phyloP scores from a whole-genome alignment of 495 filamentous ascomycete species.

The Penicillium salamii region DNA sequence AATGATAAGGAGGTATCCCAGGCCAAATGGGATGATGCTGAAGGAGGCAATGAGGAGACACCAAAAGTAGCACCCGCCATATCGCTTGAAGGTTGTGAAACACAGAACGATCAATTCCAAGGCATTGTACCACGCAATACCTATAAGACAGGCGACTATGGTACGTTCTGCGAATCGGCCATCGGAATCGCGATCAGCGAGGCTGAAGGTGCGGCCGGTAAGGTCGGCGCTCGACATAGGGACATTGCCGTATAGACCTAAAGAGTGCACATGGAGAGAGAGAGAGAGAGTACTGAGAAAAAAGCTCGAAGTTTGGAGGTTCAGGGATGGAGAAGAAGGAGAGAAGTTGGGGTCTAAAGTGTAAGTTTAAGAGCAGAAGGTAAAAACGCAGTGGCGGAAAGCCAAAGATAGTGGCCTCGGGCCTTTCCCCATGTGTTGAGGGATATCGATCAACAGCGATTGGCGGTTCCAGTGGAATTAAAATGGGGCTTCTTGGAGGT shows the following conservation, averaged over 20 bases:
- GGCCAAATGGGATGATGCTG: slow-evolving; percentile 50
- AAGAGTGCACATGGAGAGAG: slow-evolving; percentile 1
- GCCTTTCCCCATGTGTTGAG: neutral
- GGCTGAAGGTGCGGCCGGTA: slow-evolving; percentile 10
- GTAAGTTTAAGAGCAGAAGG: no score
- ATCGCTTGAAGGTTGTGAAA: slow-evolving; percentile 48
- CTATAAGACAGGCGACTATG: slow-evolving; percentile 35
- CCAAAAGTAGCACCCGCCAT: slow-evolving; percentile 54
- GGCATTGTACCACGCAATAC: slow-evolving; percentile 48
- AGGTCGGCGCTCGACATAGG: slow-evolving; percentile 20
- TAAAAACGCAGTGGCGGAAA: slow-evolving; percentile 22
- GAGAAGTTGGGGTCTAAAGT: slow-evolving; percentile 3
- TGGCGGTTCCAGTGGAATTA: neutral
- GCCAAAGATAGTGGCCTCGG: neutral
- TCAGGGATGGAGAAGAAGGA: neutral
- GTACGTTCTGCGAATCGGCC: slow-evolving; percentile 13
- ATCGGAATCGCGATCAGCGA: slow-evolving; percentile 24
- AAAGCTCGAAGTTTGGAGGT: no score
- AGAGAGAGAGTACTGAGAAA: no score
- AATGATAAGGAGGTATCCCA: slow-evolving; percentile 55
- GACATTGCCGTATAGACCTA: slow-evolving; percentile 12
- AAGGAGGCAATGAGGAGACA: slow-evolving; percentile 46
- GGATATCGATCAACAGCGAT: slow-evolving; percentile 1
- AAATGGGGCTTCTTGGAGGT: neutral
- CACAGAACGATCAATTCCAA: slow-evolving; percentile 48